Conservation (phyloP, 306 rosid genomes). For the Acacia acuminata region DNA sequence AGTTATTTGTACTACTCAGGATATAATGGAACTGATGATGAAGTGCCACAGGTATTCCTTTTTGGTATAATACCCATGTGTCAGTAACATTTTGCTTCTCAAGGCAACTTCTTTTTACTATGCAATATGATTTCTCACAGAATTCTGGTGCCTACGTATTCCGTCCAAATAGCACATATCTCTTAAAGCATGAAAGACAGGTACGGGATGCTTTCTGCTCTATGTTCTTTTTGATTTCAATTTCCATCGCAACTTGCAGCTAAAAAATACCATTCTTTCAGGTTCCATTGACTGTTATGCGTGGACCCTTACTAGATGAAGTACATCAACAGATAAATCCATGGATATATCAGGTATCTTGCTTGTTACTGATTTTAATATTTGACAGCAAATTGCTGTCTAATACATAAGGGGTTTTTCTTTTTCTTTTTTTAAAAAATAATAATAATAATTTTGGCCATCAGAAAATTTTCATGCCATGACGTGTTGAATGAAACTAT, state of each 20-base stretch:
- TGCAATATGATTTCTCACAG: slow-evolving; percentile 35
- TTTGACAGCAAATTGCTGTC: slow-evolving; percentile 23
- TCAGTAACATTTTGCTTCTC: slow-evolving; percentile 27
- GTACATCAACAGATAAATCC: slow-evolving; percentile 58
- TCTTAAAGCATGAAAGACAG: slow-evolving; percentile 42
- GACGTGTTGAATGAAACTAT: slow-evolving; percentile 24
- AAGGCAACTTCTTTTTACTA: slow-evolving; percentile 3
- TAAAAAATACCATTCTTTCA: slow-evolving; percentile 26
- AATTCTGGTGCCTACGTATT: slow-evolving; percentile 62
- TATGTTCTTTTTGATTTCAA: background rate
- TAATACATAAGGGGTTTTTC: slow-evolving; percentile 17
- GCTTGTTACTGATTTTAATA: slow-evolving; percentile 26
- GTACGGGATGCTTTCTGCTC: slow-evolving; percentile 35
- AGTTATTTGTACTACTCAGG: slow-evolving; percentile 55
- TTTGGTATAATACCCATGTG: slow-evolving; percentile 19
- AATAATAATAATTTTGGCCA: background rate
- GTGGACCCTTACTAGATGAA: slow-evolving; percentile 57
- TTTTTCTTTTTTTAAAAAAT: background rate
- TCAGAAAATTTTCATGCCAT: slow-evolving; percentile 11
- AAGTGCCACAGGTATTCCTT: slow-evolving; percentile 47
- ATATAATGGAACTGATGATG: slow-evolving; percentile 44
- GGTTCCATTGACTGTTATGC: slow-evolving; percentile 50
- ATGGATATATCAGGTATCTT: slow-evolving; percentile 64
- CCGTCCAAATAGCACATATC: slow-evolving; percentile 58
- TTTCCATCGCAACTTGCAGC: slow-evolving; percentile 10